A percentile compares a stretch with the other conserved stretches of the same genome.
These are phyloP conservation scores for Candida xiaguanensis DNA, from an alignment of 805 yeast species.

Conservation along the genomic window DNA sequence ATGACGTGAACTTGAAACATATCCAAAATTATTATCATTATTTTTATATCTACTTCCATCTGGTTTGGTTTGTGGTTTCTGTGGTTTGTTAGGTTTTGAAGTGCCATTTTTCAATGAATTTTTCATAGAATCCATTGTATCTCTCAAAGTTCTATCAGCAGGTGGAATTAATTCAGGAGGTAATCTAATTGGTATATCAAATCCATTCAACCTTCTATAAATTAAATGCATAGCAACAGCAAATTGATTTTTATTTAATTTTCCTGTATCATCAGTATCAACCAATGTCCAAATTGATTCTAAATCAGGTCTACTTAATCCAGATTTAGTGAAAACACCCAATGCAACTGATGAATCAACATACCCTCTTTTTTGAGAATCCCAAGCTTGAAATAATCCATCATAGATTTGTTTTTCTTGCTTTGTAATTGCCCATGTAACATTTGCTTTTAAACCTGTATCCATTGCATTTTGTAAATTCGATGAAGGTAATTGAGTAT, in stretches of 20 bases:
- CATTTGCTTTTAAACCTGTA: conserved; percentile 47
- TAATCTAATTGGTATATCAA: conserved; percentile 72
- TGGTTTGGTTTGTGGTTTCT: conserved; percentile 15
- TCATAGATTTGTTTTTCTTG: conserved; percentile 86
- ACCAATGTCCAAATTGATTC: conserved; percentile 90
- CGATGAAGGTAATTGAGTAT: conserved; percentile 31
- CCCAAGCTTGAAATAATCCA: conserved; percentile 87
- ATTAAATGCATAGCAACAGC: conserved; percentile 97
- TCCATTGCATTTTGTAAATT: conserved; percentile 43
- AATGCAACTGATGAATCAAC: conserved; percentile 82
- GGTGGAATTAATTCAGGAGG: conserved; percentile 93
- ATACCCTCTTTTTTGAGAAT: conserved; percentile 59
- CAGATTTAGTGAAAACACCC: conserved; percentile 84
- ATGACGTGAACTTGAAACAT: conserved; percentile 66
- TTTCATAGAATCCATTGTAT: conserved; percentile 67
- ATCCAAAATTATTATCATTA: conserved; percentile 66
- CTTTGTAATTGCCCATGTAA: conserved; percentile 79
- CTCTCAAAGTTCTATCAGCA: conserved; percentile 69
- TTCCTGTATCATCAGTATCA: conserved; percentile 79
- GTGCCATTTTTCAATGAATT: conserved; percentile 49
- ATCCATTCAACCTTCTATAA: conserved; percentile 85
- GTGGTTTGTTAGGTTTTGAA: conserved; percentile 14
- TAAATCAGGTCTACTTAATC: conserved; percentile 77
- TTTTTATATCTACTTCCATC: conserved; percentile 51
- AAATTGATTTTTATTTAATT: conserved; percentile 83